Evolutionary conservation across 305 asterid genomes (phyloP).

Genomic region (Ilex paraguariensis): DNA sequence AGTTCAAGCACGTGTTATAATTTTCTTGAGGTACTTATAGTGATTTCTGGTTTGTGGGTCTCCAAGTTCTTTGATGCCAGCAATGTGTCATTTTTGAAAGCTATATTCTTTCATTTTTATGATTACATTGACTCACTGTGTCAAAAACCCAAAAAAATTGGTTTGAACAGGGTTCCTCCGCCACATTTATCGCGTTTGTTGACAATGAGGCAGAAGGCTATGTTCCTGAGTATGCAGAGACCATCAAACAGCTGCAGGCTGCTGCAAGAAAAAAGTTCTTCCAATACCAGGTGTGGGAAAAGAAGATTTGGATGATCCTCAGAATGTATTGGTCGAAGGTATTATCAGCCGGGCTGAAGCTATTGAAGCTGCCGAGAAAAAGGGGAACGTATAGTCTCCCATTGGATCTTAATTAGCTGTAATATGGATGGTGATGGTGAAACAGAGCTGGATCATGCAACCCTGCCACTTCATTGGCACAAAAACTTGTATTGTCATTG

Average conservation of each 20-base stretch:
- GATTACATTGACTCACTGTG: too few species aligned
- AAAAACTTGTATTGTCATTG: too few species aligned
- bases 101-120: too few species aligned
- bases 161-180: conserved; percentile 74
- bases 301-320: conserved; percentile 85
- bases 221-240: conserved; percentile 94
- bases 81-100: too few species aligned
- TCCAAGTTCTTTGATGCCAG: too few species aligned
- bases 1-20: too few species aligned
- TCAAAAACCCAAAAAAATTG: too few species aligned
- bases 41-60: too few species aligned
- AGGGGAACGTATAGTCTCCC: conserved; percentile 47
- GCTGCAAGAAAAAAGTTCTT: conserved; percentile 76
- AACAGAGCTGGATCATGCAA: neutral
- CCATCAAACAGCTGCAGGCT: conserved; percentile 80
- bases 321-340: conserved; percentile 54
- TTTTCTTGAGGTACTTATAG: too few species aligned
- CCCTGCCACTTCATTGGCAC: too few species aligned
- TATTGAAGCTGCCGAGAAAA: conserved; percentile 71
- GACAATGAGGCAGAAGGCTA: conserved; percentile 96
- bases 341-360: conserved; percentile 72
- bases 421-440: neutral
- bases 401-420: conserved; percentile 3
- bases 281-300: conserved; percentile 87
- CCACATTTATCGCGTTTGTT: conserved; percentile 96